Conservation (phyloP, 768 basidiomycete genomes). For the Postia placenta region DNA sequence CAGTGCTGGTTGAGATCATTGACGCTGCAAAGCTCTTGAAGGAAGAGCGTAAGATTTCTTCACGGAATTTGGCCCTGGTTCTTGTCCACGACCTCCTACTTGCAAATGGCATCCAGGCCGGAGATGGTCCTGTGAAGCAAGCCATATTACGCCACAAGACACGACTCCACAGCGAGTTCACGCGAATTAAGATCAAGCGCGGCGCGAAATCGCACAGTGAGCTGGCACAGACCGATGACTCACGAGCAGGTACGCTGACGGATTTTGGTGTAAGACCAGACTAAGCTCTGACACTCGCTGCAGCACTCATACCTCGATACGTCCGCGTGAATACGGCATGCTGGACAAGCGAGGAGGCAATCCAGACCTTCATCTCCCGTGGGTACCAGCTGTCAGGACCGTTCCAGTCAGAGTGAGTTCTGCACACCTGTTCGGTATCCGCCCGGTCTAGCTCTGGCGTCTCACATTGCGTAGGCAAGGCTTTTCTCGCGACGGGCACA, state of each 20-base stretch:
- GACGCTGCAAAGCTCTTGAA: slow-evolving; percentile 58
- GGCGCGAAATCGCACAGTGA: slow-evolving; percentile 61
- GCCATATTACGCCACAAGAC: slow-evolving; percentile 87
- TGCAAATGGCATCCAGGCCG: slow-evolving; percentile 80
- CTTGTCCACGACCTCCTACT: slow-evolving; percentile 90
- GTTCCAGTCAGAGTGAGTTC: slow-evolving; percentile 43
- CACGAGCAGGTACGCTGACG: slow-evolving; percentile 50
- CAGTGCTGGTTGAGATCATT: slow-evolving; percentile 68
- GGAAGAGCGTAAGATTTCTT: slow-evolving; percentile 74
- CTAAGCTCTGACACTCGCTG: background rate
- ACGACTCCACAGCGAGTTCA: slow-evolving; percentile 79
- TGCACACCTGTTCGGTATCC: slow-evolving; percentile 2
- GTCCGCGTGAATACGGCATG: slow-evolving; percentile 73
- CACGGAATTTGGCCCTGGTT: slow-evolving; percentile 71
- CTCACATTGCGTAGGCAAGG: slow-evolving; percentile 37
- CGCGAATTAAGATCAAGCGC: slow-evolving; percentile 73
- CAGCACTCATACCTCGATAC: slow-evolving; percentile 77
- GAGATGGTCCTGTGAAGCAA: slow-evolving; percentile 86
- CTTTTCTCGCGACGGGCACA: slow-evolving; percentile 73
- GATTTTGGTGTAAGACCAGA: background rate
- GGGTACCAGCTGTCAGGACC: slow-evolving; percentile 53
- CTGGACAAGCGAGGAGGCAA: slow-evolving; percentile 62
- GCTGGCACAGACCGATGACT: slow-evolving; percentile 55
- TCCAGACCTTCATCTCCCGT: slow-evolving; percentile 45
- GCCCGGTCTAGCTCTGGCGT: background rate